These are phyloP conservation scores for Hymenoscyphus scutula DNA, from an alignment of 2,329 filamentous ascomycete species.

Conservation along the genomic window DNA sequence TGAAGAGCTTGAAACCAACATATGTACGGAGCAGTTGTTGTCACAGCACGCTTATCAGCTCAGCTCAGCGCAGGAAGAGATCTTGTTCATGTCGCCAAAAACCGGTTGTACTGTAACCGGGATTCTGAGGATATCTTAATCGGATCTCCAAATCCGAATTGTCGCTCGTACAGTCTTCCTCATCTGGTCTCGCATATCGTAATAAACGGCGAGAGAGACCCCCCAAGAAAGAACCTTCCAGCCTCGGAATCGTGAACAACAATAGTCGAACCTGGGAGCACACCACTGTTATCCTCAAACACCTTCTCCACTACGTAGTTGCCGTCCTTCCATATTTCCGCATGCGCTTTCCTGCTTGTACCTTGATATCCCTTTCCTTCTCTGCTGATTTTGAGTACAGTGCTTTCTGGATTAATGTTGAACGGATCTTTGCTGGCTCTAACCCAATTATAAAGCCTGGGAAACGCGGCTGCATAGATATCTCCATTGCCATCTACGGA, in stretches of 20 bases:
- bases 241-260: slow-evolving; percentile 36
- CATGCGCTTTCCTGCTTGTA: slow-evolving; percentile 7
- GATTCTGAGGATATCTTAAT: neutral
- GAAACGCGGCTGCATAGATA: slow-evolving; percentile 37
- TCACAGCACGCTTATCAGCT: neutral
- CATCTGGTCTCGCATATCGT: slow-evolving; percentile 25
- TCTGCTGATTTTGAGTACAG: slow-evolving; percentile 32
- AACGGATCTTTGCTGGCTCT: slow-evolving; percentile 29
- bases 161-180: neutral
- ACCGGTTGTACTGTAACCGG: neutral
- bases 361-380: slow-evolving; percentile 15
- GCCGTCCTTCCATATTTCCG: slow-evolving; percentile 15
- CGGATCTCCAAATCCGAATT: neutral
- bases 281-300: slow-evolving; percentile 38
- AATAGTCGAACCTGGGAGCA: slow-evolving; percentile 30
- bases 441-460: slow-evolving; percentile 28
- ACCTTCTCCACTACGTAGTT: slow-evolving; percentile 33
- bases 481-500: slow-evolving; percentile 39
- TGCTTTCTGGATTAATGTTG: slow-evolving; percentile 21
- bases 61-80: neutral
- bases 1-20: neutral
- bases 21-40: neutral
- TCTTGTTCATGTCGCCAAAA: neutral
- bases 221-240: slow-evolving; percentile 36
- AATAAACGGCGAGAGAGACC: slow-evolving; percentile 25